phyloP scores from a whole-genome alignment of 139 green algal genomes.

The Micractinium sp. region DNA sequence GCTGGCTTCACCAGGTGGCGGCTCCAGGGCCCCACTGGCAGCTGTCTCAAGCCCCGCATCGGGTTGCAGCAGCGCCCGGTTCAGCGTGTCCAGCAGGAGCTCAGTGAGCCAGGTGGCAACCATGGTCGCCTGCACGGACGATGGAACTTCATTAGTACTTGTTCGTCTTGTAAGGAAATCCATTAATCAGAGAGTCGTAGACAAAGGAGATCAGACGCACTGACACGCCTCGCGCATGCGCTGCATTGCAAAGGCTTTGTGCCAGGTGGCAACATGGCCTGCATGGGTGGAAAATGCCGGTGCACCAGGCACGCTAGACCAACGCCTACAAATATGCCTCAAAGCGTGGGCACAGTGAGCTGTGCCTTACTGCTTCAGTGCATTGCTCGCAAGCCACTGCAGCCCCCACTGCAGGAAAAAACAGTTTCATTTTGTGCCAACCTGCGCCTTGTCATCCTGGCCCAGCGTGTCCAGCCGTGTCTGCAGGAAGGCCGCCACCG shows the following conservation, averaged over 20 bases:
- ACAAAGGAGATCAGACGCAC: too few species aligned
- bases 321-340: too few species aligned
- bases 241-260: too few species aligned
- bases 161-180: too few species aligned
- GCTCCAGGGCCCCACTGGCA: slow-evolving; percentile 29
- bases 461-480: slow-evolving; percentile 63
- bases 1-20: not conserved
- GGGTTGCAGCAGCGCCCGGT: slow-evolving; percentile 66
- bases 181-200: too few species aligned
- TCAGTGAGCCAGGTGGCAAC: slow-evolving; percentile 93
- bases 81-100: slow-evolving; percentile 89
- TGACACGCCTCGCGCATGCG: too few species aligned
- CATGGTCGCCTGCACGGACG: slow-evolving; percentile 80
- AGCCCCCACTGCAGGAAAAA: not conserved
- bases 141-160: too few species aligned
- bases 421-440: not conserved
- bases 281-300: too few species aligned
- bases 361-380: not conserved
- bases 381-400: not conserved
- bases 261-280: too few species aligned
- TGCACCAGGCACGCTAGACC: too few species aligned
- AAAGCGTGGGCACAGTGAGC: too few species aligned
- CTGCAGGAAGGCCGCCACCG: slow-evolving; percentile 68
- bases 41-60: not conserved
- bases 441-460: slow-evolving; percentile 54